Evolutionary conservation across 805 yeast species (phyloP), one percentile per base, ranked within the genome.

Genomic region (Limtongozyma cylindracea): DNA sequence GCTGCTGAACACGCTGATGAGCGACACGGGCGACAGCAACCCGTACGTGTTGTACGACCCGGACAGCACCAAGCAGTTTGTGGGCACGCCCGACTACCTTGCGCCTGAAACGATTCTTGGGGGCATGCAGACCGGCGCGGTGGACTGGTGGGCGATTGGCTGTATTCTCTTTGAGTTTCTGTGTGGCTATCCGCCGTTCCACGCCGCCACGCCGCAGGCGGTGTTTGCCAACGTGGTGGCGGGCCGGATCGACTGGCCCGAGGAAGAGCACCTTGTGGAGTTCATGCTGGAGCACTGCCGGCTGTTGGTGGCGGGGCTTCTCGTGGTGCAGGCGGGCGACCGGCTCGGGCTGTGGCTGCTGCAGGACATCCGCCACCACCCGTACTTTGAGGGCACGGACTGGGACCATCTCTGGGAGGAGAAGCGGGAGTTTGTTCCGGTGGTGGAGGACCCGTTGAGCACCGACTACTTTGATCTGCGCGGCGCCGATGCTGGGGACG

Each of bases 141-240:
- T 84, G n/a, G 95, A 82, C 47, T 82, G 98, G 98, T 88, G 99
- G 99, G 77, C 96, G 2, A 61, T 84, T 16, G 99, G 99, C 0
- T 84, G 96, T 42, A 78, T 88, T 8, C 45, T 84, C 25, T 88
- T 84, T 49, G 99, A 88, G 44, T 71, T 88, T 37, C 38, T 78
- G 19, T 74, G 71, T 40, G 98, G 98, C 0, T 74, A 65, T 39
- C 94, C 99, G 2, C 99, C 99, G 3, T 88, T 88, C 42, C 88
- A 76, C 40, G 91, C 73, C 2, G 50, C 52, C 4, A 56, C 78
- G 2, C 88, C 94, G 0, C 74, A 71, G 19, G 49, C 54, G 27
- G 92, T 88, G 0, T 88, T 88, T 39, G 61, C 65, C 24, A 80
- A 80, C 30, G 84, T 91, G 22, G 47, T 80, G 24, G 53, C 44